Evolutionary conservation across 2,329 filamentous ascomycete species (phyloP), one percentile per base, ranked within the genome.

Genomic region (Microcera coccophila): DNA sequence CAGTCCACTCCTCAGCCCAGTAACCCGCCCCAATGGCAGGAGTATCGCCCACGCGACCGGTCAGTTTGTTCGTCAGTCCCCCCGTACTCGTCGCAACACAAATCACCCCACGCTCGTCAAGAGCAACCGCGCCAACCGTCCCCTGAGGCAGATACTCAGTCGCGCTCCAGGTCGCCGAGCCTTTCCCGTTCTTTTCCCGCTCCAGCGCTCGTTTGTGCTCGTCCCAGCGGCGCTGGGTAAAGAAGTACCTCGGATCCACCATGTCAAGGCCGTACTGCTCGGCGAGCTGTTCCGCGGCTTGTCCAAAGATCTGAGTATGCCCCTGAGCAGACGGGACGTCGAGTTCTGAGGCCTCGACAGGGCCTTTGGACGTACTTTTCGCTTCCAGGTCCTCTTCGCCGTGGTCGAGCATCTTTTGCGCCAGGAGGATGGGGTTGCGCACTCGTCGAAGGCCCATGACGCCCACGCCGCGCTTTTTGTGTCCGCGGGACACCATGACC

Each of bases 1-100:
- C 77, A 7, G 66, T 64, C 88, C 88, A 95, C 53, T 90, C 79
- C 61, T 94, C 90, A 0, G 90, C 88, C 88, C 89, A 95, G 64
- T 90, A 95, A 0, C 90, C 90, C 1, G 89, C 85, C 0, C 90
- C 90, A 1, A 90, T 70, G 0, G 84, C 85, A 0, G 90, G 89
- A 10, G 90, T 95, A 61, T 95, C 90, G 1, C 90, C 90, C 49
- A 95, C 84, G 16, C 90, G 74, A 0, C 89, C 90, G 0, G 87
- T 86, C 41, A 91, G 68, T 69, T 95, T 95, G 62, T 95, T 95
- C 17, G 90, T 95, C 63, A 95, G 62, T 0, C 90, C 90, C 4
- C 90, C 90, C 0, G 79, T 83, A 57, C 76, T 81, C 3, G 79
- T 83, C 1, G 79, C 80, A n/a, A 63, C 72, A 53, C 86, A 90